Conservation (phyloP, 192 early-diverging fungal species). For the Paraglomus occultum region DNA sequence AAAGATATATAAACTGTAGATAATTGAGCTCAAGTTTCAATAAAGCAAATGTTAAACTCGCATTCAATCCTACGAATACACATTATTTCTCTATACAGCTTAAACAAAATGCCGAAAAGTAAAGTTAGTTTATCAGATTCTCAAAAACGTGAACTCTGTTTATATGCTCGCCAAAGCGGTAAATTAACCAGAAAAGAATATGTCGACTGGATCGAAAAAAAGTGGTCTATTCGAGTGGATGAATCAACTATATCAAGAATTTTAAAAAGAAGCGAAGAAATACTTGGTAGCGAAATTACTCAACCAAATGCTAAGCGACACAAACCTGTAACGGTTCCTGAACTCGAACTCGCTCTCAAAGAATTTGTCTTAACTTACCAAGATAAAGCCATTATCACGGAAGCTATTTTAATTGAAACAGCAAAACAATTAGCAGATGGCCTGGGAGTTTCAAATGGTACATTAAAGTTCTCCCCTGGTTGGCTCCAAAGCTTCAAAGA, state of each 20-base stretch:
- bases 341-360: slow-evolving; percentile 34
- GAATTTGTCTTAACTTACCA: slow-evolving; percentile 31
- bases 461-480: slow-evolving; percentile 34
- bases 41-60: no score
- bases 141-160: slow-evolving; percentile 6
- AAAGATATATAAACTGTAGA: no score
- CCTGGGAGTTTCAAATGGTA: slow-evolving; percentile 26
- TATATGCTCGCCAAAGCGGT: neutral
- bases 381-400: slow-evolving; percentile 17
- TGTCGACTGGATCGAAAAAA: neutral
- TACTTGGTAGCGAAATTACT: slow-evolving; percentile 25
- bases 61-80: no score
- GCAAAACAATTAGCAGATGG: slow-evolving; percentile 32
- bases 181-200: neutral
- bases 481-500: slow-evolving; percentile 44
- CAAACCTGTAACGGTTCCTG: slow-evolving; percentile 34
- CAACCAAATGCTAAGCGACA: slow-evolving; percentile 37
- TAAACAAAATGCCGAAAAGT: no score
- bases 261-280: neutral
- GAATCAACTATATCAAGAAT: neutral
- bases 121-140: neutral
- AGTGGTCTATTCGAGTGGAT: neutral
- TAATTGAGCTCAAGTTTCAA: no score
- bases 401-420: slow-evolving; percentile 29
- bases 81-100: no score